Base-by-base conservation (phyloP, 2,329 filamentous ascomycete species). In the Beauveria varroae region DNA sequence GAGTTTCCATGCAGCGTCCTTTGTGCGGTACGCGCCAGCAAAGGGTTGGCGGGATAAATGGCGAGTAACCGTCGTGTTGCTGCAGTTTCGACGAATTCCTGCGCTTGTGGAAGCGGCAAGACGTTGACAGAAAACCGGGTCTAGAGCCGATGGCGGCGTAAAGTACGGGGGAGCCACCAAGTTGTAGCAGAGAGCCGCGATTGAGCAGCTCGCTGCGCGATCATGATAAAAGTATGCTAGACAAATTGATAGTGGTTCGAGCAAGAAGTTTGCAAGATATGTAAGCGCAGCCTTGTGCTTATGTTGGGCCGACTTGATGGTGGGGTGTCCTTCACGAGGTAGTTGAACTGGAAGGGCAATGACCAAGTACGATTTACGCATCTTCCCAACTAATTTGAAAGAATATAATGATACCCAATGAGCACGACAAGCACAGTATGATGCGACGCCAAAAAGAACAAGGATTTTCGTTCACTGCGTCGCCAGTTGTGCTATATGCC, bases 91-190 rank as follows among this genome's bases (percentile, higher is more conserved):
- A 28, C 26, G 41, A 40, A 26, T 40, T 50, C 20, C 34, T 24
- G 22, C 22, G 24, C 8, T 51, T 18, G 37, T 43, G n/a, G 37
- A 24, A 28, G 22, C 46, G 40, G 51, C 43, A 22, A 24, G 51
- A 30, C 30, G 51, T 55, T 56, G 51, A n/a, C 22, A n/a, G 44
- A 61, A 61, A 61, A 55, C 34, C n/a, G 59, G 59, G 59, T 47
- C 59, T 22, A 16, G 43, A 49, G n/a, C 59, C 58, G 58, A 61
- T 61, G 58, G 51, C 58, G 57, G 57, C 56, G 22, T 41, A 44
- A 18, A 26, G 16, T 49, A 34, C 34, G 6, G 44, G 20, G 9
- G 22, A 28, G 46, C 34, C 24, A 40, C 44, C 37, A 41, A 44
- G 28, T 3, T 34, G 47, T 24, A 18, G 37, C 34, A 37, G 28